Percentiles rank a stretch among this genome's conserved stretches.
Evolutionary conservation across 2,329 filamentous ascomycete species (phyloP).

Genomic region (Aureobasidium sp.): DNA sequence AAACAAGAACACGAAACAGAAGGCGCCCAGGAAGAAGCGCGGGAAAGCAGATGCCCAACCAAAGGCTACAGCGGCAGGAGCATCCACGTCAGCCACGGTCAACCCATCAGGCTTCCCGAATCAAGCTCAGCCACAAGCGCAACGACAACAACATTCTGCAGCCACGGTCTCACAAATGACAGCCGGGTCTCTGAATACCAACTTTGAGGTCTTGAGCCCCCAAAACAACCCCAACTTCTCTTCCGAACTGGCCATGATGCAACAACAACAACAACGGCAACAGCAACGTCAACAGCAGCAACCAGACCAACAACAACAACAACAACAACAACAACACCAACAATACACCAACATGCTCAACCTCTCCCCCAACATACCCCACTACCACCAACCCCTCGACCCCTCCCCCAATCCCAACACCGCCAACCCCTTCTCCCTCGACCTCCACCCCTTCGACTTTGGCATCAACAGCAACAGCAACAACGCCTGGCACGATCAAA

Average conservation of each 20-base stretch:
- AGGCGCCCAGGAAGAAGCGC: slow-evolving; percentile 27
- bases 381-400: slow-evolving; percentile 13
- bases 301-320: slow-evolving; percentile 12
- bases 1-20: slow-evolving; percentile 32
- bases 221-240: slow-evolving; percentile 7
- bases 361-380: slow-evolving; percentile 31
- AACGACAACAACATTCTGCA: slow-evolving; percentile 18
- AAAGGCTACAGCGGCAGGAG: slow-evolving; percentile 3
- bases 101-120: slow-evolving; percentile 19
- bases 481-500: slow-evolving; percentile 20
- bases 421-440: slow-evolving; percentile 16
- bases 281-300: slow-evolving; percentile 8
- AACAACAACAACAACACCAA: slow-evolving; percentile 13
- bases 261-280: slow-evolving; percentile 10
- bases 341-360: slow-evolving; percentile 17
- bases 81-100: neutral
- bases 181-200: neutral
- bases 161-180: slow-evolving; percentile 5
- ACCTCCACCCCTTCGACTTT: slow-evolving; percentile 18
- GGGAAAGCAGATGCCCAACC: slow-evolving; percentile 22
- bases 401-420: slow-evolving; percentile 13
- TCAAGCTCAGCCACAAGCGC: slow-evolving; percentile 13
- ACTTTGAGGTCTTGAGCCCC: neutral
- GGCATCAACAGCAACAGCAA: slow-evolving; percentile 20
- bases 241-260: slow-evolving; percentile 14